Base-by-base conservation (phyloP, 169 alveolate species). In the Plasmodium vivax region DNA sequence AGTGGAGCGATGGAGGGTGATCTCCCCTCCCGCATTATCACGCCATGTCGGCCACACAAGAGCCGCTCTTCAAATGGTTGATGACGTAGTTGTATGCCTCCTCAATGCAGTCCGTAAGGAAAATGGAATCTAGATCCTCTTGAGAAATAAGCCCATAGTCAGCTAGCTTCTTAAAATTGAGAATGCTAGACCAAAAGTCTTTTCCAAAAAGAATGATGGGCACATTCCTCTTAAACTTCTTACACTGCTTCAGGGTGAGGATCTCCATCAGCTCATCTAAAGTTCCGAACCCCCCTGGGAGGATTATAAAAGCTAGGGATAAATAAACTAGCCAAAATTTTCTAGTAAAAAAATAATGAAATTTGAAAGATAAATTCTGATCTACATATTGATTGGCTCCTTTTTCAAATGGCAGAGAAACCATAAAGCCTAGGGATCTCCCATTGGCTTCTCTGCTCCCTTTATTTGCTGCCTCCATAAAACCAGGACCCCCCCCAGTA, bases 241-340 rank as follows among this genome's bases (percentile, higher is more conserved):
- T 87, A 75, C 96, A 93, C 32, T 96, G 97, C 81, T 95, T 96
- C 71, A 96, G 90, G 10, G 97, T 95, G 6, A 96, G 84, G 30
- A 96, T 92, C 93, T 96, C 97, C 95, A 96, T 79, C 81, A 96
- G 71, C 73, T 96, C 97, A 93, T 96, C 97, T 43, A 96, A 85
- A 0, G 97, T 96, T 30, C 97, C 97, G 51, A 96, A 75, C 5
- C 97, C 97, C 10, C 97, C 97, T 6, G 97, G 97, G 27, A 94
- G 91, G 68, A 84, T 41, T 23, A 82, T 80, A 72, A 81, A 93
- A n/a, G 91, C 95, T 82, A 93, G 32, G 1, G 94, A 93, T 74
- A 93, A 85, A 92, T 96, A 96, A 51, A 85, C 92, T 94, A 96
- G 80, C 97, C 97, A 96, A 82, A 96, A 96, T 77, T 96, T 96